phyloP scores from a whole-genome alignment of 805 yeast genomes.

The Wickerhamomyces rabaulensis region DNA sequence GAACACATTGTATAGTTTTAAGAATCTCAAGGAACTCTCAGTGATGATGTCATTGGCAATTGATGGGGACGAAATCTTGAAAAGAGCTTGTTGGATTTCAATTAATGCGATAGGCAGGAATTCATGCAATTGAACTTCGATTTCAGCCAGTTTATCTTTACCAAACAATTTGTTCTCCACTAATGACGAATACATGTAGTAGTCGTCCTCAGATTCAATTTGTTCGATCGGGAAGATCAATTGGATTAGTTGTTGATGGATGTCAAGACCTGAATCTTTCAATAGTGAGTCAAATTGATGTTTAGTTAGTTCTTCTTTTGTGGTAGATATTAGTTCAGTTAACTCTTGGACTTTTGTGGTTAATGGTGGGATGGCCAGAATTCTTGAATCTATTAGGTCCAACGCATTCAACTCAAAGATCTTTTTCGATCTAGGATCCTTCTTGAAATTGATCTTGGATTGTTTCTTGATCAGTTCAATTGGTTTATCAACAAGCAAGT shows the following conservation, averaged over 20 bases:
- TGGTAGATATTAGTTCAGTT: slow-evolving; percentile 27
- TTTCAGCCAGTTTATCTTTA: slow-evolving; percentile 35
- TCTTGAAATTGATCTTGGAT: slow-evolving; percentile 22
- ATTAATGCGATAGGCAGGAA: slow-evolving; percentile 58
- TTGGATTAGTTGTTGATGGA: slow-evolving; percentile 58
- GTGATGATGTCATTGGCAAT: slow-evolving; percentile 51
- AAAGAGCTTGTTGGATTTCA: slow-evolving; percentile 51
- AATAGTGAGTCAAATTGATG: slow-evolving; percentile 45
- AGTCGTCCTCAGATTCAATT: slow-evolving; percentile 49
- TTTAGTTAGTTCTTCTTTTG: slow-evolving; percentile 35
- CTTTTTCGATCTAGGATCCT: slow-evolving; percentile 23
- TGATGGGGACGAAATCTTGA: slow-evolving; percentile 59
- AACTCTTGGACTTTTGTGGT: slow-evolving; percentile 30
- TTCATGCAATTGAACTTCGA: slow-evolving; percentile 41
- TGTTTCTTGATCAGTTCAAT: slow-evolving; percentile 25
- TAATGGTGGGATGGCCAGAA: slow-evolving; percentile 39
- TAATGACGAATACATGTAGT: slow-evolving; percentile 59
- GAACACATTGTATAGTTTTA: slow-evolving; percentile 34
- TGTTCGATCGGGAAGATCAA: slow-evolving; percentile 63
- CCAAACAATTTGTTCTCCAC: slow-evolving; percentile 55
- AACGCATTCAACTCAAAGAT: slow-evolving; percentile 52
- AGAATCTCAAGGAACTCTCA: slow-evolving; percentile 43
- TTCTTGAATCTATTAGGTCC: slow-evolving; percentile 51
- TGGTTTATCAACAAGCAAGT: slow-evolving; percentile 39
- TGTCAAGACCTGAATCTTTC: slow-evolving; percentile 47